Evolutionary conservation across 2,329 filamentous ascomycete species (phyloP).

Genomic region (Alternaria hordeiaustralica): DNA sequence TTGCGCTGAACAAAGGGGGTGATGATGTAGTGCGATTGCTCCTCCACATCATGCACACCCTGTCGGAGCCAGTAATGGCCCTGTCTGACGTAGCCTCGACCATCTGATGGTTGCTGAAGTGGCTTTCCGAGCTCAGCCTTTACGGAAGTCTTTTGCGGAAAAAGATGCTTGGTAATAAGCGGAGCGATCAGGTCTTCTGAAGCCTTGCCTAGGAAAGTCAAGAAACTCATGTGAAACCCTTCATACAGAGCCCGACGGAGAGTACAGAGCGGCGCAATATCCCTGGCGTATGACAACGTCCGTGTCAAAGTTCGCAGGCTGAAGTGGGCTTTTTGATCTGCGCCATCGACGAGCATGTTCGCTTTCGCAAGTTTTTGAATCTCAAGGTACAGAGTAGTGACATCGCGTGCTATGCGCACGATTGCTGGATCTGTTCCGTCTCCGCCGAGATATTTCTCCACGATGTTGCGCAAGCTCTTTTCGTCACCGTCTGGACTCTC

Average conservation of each 20-base stretch:
- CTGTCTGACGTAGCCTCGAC: slow-evolving; percentile 79
- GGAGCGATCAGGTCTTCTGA: slow-evolving; percentile 82
- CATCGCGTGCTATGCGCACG: slow-evolving; percentile 74
- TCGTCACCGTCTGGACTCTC: slow-evolving; percentile 85
- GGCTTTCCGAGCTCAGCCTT: slow-evolving; percentile 78
- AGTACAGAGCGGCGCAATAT: slow-evolving; percentile 83
- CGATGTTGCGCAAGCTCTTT: slow-evolving; percentile 85
- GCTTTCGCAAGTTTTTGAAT: slow-evolving; percentile 82
- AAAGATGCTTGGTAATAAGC: slow-evolving; percentile 79
- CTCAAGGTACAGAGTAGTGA: slow-evolving; percentile 85
- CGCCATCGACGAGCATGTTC: slow-evolving; percentile 89
- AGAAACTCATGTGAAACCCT: slow-evolving; percentile 97
- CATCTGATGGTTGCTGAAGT: slow-evolving; percentile 78
- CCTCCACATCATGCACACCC: slow-evolving; percentile 69
- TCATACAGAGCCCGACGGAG: slow-evolving; percentile 87
- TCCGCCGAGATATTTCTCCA: slow-evolving; percentile 83
- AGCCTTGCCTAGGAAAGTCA: slow-evolving; percentile 82
- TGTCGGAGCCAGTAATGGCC: slow-evolving; percentile 90
- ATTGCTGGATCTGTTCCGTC: slow-evolving; percentile 70
- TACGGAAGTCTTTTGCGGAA: slow-evolving; percentile 72
- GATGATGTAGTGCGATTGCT: slow-evolving; percentile 91
- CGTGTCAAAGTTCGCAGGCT: slow-evolving; percentile 93
- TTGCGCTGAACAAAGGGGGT: slow-evolving; percentile 96
- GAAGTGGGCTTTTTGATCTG: slow-evolving; percentile 95
- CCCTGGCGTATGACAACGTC: slow-evolving; percentile 84